phyloP scores from a whole-genome alignment of 805 yeast genomes.

The Wickerhamiella hasegawae region DNA sequence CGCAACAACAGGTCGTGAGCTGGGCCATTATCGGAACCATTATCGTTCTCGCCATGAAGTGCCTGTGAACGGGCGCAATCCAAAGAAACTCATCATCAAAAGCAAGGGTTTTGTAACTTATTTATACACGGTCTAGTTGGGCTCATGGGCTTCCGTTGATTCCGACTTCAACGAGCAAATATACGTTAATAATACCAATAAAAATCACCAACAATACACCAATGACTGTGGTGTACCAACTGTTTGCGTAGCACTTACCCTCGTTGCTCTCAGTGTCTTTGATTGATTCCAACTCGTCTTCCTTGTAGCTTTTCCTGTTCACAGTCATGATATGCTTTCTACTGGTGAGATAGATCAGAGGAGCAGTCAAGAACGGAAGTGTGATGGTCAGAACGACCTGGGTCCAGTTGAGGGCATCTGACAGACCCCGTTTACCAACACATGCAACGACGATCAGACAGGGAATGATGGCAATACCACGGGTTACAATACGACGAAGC shows the following conservation, averaged over 20 bases:
- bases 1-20: conserved; percentile 37
- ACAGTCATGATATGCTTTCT: conserved; percentile 46
- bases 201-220: conserved; percentile 54
- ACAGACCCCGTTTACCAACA: conserved; percentile 59
- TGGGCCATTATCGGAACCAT: conserved; percentile 48
- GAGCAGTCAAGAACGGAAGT: conserved; percentile 73
- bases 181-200: conserved; percentile 55
- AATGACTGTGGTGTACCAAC: conserved; percentile 35
- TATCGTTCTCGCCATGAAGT: conserved; percentile 8
- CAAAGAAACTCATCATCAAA: too few relatives aligned
- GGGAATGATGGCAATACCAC: conserved; percentile 68
- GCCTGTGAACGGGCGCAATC: conserved; percentile 13
- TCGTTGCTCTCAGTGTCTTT: not conserved
- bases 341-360: conserved; percentile 69
- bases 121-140: not conserved
- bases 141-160: conserved; percentile 6
- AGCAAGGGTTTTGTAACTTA: too few relatives aligned
- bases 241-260: conserved; percentile 30
- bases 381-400: conserved; percentile 74
- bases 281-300: too few relatives aligned
- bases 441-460: conserved; percentile 55
- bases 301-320: conserved; percentile 8
- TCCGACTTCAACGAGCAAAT: conserved; percentile 35
- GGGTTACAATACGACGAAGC: conserved; percentile 60
- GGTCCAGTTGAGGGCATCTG: conserved; percentile 61